These are phyloP conservation scores for Dendryphion nanum DNA, from an alignment of 2,329 filamentous ascomycete species.

Conservation along the genomic window DNA sequence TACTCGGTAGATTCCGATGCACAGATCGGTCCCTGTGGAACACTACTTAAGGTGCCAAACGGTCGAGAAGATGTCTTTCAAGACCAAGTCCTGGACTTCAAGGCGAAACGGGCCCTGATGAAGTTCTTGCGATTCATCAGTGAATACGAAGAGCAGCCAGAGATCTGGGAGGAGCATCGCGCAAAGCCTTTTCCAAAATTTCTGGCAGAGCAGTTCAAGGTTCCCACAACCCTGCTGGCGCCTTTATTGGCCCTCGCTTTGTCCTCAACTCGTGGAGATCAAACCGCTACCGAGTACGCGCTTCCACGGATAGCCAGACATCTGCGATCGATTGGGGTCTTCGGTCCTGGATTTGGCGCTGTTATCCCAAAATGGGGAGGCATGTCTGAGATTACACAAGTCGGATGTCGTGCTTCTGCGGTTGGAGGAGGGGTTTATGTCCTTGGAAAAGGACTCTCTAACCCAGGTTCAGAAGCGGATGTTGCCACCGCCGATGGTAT, in stretches of 20 bases:
- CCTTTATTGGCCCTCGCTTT: conserved; percentile 71
- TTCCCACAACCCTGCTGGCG: conserved; percentile 64
- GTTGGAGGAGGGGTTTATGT: conserved; percentile 92
- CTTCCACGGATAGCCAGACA: conserved; percentile 75
- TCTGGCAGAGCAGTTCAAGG: conserved; percentile 53
- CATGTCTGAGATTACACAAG: conserved; percentile 83
- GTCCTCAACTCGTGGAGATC: conserved; percentile 57
- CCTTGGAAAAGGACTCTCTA: conserved; percentile 65
- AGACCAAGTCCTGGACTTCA: conserved; percentile 70
- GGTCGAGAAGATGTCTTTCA: conserved; percentile 90
- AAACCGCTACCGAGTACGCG: conserved; percentile 65
- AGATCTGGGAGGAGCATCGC: conserved; percentile 60
- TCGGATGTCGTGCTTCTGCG: conserved; percentile 83
- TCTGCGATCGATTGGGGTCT: conserved; percentile 79
- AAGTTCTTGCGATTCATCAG: conserved; percentile 89
- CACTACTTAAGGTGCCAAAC: conserved; percentile 73
- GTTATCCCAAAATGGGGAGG: conserved; percentile 94
- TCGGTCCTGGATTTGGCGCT: conserved; percentile 85
- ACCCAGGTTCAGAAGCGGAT: conserved; percentile 4
- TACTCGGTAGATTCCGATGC: conserved; percentile 44
- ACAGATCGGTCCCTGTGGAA: neutral
- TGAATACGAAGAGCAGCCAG: conserved; percentile 63
- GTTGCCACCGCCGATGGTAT: conserved; percentile 18
- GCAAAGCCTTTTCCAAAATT: conserved; percentile 58
- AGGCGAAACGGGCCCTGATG: conserved; percentile 83